Evolutionary conservation across 1,284 basidiomycete genomes (phyloP), one percentile per base, ranked within the genome.

Genomic region (Grifola frondosa): DNA sequence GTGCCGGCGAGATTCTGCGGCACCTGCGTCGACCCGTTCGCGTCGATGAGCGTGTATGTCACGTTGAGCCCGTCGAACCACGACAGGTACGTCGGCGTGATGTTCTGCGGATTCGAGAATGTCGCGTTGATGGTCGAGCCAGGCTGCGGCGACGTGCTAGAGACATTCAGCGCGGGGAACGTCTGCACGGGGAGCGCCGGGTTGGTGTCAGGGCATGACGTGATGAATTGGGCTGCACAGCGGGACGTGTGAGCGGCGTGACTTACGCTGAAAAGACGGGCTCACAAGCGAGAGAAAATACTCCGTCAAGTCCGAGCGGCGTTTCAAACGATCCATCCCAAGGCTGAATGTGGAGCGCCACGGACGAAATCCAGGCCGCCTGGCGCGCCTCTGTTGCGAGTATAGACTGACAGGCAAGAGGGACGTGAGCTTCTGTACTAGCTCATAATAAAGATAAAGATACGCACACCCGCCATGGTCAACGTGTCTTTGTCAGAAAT

Each of bases 261-360:
- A 19, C 28, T 10, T 17, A 26, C 7, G 5, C 9, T 13, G 21
- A 33, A 28, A 11, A 15, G 11, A 24, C 22, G 3, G 12, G 30
- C 38, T 16, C 30, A 40, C 42, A 69, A 24, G 43, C 40, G 33
- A 54, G 38, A 6, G 52, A 49, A 26, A 29, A 49, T 4, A 44
- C 71, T 52, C 77, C 69, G 58, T 69, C 70, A 48, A 74, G 62
- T 32, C 65, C 63, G 16, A 82, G 64, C 3, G 79, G 75, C 0
- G 67, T 70, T 66, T 75, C 74, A 54, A 79, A 78, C 8, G 79
- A 64, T 2, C 73, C 72, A 36, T 73, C 75, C 81, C 81, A 84
- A 1, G 76, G 70, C 26, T 73, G 66, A 19, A 64, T 58, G 38
- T 73, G 62, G 30, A 61, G 57, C 19, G 76, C 69, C 8, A 75